phyloP scores from a whole-genome alignment of 1,284 basidiomycete species.

The Cryptococcus sp. region DNA sequence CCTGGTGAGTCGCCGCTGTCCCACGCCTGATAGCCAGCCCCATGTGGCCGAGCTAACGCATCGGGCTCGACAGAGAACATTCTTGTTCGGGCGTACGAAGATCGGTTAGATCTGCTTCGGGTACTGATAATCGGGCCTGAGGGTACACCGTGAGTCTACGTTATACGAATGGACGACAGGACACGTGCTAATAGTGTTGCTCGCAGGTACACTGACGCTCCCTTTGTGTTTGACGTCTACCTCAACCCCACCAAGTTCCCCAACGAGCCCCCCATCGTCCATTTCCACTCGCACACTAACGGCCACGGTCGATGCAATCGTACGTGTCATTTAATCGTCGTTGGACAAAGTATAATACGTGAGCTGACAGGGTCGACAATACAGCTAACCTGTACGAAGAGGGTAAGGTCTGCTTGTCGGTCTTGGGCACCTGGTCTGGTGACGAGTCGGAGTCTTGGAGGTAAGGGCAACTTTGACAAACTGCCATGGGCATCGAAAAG shows the following conservation, averaged over 20 bases:
- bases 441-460: conserved; percentile 81
- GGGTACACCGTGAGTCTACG: conserved; percentile 65
- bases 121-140: conserved; percentile 87
- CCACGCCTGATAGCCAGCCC: background rate
- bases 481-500: background rate
- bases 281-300: conserved; percentile 91
- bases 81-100: conserved; percentile 58
- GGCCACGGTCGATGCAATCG: conserved; percentile 77
- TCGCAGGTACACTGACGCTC: conserved; percentile 71
- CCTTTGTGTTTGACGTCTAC: conserved; percentile 92
- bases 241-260: conserved; percentile 79
- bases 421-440: conserved; percentile 87
- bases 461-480: conserved; percentile 19
- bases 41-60: conserved; percentile 28
- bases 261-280: conserved; percentile 76
- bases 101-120: conserved; percentile 78
- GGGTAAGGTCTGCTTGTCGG: conserved; percentile 88
- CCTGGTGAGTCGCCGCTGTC: conserved; percentile 63
- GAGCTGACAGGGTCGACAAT: background rate
- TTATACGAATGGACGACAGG: background rate
- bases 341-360: background rate
- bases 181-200: background rate
- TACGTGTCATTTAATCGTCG: conserved; percentile 7
- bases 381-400: conserved; percentile 86
- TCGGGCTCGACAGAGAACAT: conserved; percentile 49